phyloP scores from a whole-genome alignment of 139 green algal genomes.

The Picochlorum sp. region DNA sequence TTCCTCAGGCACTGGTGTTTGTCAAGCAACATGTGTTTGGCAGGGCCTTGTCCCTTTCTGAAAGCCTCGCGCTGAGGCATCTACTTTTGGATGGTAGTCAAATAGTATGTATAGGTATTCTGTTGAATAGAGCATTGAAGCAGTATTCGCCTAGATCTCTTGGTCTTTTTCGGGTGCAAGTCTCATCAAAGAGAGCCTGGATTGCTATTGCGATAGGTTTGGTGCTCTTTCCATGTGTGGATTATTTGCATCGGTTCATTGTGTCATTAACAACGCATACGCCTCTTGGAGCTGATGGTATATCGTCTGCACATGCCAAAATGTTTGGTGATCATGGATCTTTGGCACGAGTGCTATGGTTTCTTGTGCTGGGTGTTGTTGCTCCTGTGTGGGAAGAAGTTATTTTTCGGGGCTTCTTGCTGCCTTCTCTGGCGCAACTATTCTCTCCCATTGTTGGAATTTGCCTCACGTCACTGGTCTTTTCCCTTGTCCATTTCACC shows the following conservation, averaged over 20 bases:
- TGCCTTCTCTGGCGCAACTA: constrained; percentile 69
- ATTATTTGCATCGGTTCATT: constrained; percentile 8
- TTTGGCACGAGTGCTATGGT: constrained; percentile 39
- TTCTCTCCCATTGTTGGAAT: constrained; percentile 48
- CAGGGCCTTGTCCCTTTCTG: constrained; percentile 23
- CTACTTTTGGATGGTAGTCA: constrained; percentile 64
- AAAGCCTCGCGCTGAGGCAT: constrained; percentile 54
- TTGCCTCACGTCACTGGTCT: constrained; percentile 46
- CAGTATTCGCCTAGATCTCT: constrained; percentile 38
- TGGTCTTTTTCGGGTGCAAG: constrained; percentile 27
- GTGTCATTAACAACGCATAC: background rate
- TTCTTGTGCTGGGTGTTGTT: constrained; percentile 61
- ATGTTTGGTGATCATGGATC: background rate
- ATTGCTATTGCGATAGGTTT: constrained; percentile 18
- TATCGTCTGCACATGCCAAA: constrained; percentile 3
- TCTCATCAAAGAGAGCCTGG: constrained; percentile 23
- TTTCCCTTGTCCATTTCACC: constrained; percentile 81
- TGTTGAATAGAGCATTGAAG: constrained; percentile 55
- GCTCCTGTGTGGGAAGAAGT: constrained; percentile 91
- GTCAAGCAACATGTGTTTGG: constrained; percentile 27
- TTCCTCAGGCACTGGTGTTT: constrained; percentile 36
- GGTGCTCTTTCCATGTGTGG: constrained; percentile 29
- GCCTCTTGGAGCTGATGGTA: background rate
- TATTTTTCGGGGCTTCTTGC: constrained; percentile 91
- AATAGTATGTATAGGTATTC: constrained; percentile 49